Base-by-base conservation (phyloP, 2,329 filamentous ascomycete species). In the Byssochlamys sp. region DNA sequence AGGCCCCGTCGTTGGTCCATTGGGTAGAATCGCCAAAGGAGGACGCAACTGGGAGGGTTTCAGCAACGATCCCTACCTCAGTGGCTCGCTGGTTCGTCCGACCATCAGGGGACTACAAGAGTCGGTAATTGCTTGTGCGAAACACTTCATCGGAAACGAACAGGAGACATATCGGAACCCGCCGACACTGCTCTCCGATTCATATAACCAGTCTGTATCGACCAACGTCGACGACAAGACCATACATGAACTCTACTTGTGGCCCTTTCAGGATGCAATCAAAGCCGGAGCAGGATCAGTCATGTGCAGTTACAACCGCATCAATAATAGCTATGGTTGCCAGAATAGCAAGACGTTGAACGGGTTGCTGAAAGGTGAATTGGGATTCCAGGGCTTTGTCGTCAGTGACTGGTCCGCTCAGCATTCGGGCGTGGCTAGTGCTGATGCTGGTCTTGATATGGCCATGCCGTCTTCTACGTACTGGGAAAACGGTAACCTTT, bases 341-440 rank as follows among this genome's bases (percentile, higher is more conserved):
- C 87, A 92, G 66, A 94, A 94, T 76, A 87, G 85, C 29, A 85
- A 88, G 66, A 73, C 87, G 9, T 75, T 90, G 63, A 94, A 94
- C 68, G 84, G 85, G 51, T 74, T 94, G 2, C 78, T 94, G 64
- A 94, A 94, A 75, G 81, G 82, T 28, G 89, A 94, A 72, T 78
- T 92, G 0, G 88, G 88, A 49, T 92, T 92, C 75, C 87, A 90
- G 63, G 89, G 89, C 0, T 90, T 90, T 65, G 81, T 92, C 58
- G 84, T 89, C 82, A 84, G 81, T n/a, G 89, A 95, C 70, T 94
- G 89, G 87, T 77, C 82, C 62, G 89, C 87, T 3, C 87, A 90
- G 65, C 87, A 91, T 65, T 78, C 83, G 2, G 87, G 87, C 61
- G 84, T 82, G 4, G 77, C 83, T 27, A 82, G 80, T 35, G 86